Percentiles rank a stretch among this genome's conserved stretches.
These are phyloP conservation scores for Myrica gale DNA, from an alignment of 306 rosid genomes.

Conservation along the genomic window DNA sequence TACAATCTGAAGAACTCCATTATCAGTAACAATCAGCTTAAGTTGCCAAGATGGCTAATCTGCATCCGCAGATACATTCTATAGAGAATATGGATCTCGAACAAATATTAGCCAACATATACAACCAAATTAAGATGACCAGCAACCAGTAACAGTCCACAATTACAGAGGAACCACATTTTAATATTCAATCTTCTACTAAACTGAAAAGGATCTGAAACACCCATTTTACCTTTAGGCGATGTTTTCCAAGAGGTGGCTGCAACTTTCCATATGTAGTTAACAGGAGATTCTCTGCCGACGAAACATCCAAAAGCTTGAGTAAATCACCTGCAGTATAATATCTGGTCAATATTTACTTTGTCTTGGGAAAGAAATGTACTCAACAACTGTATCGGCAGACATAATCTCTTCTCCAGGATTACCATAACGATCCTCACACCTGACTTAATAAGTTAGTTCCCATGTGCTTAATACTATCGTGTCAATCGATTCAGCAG, in stretches of 20 bases:
- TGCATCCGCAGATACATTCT: slow-evolving; percentile 8
- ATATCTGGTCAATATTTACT: slow-evolving; percentile 17
- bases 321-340: slow-evolving; percentile 75
- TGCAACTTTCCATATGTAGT: slow-evolving; percentile 94
- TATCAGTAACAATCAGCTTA: slow-evolving; percentile 21
- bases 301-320: slow-evolving; percentile 76
- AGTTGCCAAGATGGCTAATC: slow-evolving; percentile 12
- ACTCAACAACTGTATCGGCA: too few species aligned
- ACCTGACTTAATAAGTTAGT: background rate
- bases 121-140: background rate
- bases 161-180: background rate
- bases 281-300: slow-evolving; percentile 56
- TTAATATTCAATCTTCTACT: slow-evolving; percentile 12
- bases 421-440: background rate
- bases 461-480: background rate
- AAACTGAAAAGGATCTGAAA: slow-evolving; percentile 8
- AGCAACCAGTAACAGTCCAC: background rate
- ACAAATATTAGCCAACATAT: background rate
- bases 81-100: background rate
- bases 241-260: slow-evolving; percentile 98
- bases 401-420: background rate
- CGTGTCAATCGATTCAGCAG: background rate
- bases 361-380: background rate
- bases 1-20: slow-evolving; percentile 60
- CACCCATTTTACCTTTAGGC: slow-evolving; percentile 66